phyloP scores from a whole-genome alignment of 2,329 filamentous ascomycete genomes.

The Fusarium pseudonygamai region DNA sequence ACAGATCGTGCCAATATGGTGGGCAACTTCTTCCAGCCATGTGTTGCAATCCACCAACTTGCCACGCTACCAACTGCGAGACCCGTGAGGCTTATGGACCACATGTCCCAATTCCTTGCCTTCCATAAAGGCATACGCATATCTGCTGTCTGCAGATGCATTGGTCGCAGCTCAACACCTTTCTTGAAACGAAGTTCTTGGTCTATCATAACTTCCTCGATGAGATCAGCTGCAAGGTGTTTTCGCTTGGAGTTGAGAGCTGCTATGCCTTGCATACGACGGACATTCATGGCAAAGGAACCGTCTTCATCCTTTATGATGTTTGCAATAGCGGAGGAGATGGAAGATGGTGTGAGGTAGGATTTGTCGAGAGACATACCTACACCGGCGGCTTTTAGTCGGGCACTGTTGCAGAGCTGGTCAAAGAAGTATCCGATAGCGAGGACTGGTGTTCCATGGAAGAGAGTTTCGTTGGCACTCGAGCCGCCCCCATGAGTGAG shows the following conservation, averaged over 20 bases:
- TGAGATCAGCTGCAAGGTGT: slow-evolving; percentile 50
- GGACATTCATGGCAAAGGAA: slow-evolving; percentile 45
- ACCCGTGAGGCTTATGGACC: slow-evolving; percentile 31
- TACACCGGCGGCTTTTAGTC: slow-evolving; percentile 49
- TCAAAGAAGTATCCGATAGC: slow-evolving; percentile 53
- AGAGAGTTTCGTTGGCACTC: slow-evolving; percentile 53
- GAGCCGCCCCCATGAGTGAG: slow-evolving; percentile 55
- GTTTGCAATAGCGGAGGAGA: slow-evolving; percentile 42
- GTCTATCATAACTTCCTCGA: slow-evolving; percentile 55
- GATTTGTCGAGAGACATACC: slow-evolving; percentile 51
- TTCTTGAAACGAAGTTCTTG: slow-evolving; percentile 39
- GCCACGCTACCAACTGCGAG: slow-evolving; percentile 10
- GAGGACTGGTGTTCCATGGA: slow-evolving; percentile 51
- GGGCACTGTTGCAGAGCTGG: slow-evolving; percentile 51
- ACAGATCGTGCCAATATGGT: neutral
- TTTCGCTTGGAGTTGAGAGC: slow-evolving; percentile 49
- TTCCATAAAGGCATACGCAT: slow-evolving; percentile 52
- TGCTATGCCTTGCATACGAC: slow-evolving; percentile 52
- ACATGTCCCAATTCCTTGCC: slow-evolving; percentile 53
- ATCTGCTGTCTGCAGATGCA: slow-evolving; percentile 57
- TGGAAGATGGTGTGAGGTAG: slow-evolving; percentile 46
- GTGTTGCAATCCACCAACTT: slow-evolving; percentile 33
- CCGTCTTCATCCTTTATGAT: slow-evolving; percentile 47
- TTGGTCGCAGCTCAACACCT: slow-evolving; percentile 42
- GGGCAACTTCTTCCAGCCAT: slow-evolving; percentile 28